phyloP scores from a whole-genome alignment of 208 protist species.

The Wallacemonas collosoma region DNA sequence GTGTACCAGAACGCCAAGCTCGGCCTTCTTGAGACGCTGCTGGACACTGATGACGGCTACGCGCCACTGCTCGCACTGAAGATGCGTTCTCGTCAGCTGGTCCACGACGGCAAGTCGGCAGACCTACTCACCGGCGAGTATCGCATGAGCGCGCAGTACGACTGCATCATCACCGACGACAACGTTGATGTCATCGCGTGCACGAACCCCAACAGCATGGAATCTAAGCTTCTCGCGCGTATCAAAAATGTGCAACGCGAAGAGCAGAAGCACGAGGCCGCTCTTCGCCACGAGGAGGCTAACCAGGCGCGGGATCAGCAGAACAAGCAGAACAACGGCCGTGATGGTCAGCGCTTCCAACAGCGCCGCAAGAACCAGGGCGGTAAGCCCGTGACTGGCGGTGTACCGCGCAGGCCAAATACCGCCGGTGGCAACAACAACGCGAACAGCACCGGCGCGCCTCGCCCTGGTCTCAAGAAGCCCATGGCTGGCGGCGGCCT shows the following conservation, averaged over 20 bases:
- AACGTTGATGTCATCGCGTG: constrained; percentile 85
- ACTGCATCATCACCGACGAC: constrained; percentile 80
- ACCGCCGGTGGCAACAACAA: constrained; percentile 28
- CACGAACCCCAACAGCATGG: constrained; percentile 68
- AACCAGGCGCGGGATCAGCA: constrained; percentile 30
- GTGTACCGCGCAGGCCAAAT: constrained; percentile 14
- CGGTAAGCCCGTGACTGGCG: constrained; percentile 7
- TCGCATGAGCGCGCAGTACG: constrained; percentile 74
- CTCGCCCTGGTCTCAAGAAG: constrained; percentile 15
- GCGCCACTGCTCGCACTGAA: constrained; percentile 85
- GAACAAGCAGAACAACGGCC: constrained; percentile 38
- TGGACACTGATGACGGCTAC: constrained; percentile 83
- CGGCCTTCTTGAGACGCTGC: constrained; percentile 73
- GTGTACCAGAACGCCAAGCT: constrained; percentile 90
- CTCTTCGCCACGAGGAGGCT: constrained; percentile 27
- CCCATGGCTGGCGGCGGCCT: background rate
- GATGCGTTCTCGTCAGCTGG: constrained; percentile 81
- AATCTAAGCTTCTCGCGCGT: constrained; percentile 73
- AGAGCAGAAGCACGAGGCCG: constrained; percentile 33
- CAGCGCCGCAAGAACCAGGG: constrained; percentile 16
- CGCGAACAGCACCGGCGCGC: constrained; percentile 28
- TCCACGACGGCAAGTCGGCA: constrained; percentile 82
- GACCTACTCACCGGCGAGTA: constrained; percentile 76
- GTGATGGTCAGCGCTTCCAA: constrained; percentile 14
- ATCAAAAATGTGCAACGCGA: constrained; percentile 73